Percentiles rank a stretch among this genome's conserved stretches.
These are phyloP conservation scores for Telfairia occidentalis DNA, from an alignment of 331 rosid genomes.

Conservation along the genomic window DNA sequence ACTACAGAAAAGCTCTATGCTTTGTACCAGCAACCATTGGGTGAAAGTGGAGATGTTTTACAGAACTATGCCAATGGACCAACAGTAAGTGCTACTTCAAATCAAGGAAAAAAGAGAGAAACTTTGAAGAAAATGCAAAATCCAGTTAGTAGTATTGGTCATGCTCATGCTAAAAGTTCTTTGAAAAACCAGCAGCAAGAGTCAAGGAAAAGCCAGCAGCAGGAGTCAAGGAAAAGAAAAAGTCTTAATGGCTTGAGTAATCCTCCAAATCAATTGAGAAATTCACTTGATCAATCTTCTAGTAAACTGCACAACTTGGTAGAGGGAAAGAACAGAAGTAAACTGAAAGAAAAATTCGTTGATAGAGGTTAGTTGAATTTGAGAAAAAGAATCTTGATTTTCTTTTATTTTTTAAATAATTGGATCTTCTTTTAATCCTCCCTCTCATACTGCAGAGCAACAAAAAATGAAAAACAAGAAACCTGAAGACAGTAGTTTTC, in stretches of 20 bases:
- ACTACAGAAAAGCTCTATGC: slow-evolving; percentile 38
- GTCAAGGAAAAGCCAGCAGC: slow-evolving; percentile 17
- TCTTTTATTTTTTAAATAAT: too few relatives aligned
- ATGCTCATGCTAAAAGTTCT: slow-evolving; percentile 15
- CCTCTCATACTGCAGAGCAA: slow-evolving; percentile 26
- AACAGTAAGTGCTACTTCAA: slow-evolving; percentile 24
- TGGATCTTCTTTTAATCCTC: neutral
- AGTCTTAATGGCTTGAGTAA: slow-evolving; percentile 19
- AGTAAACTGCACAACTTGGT: slow-evolving; percentile 23
- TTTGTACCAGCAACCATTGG: slow-evolving; percentile 33
- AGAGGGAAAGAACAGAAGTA: slow-evolving; percentile 29
- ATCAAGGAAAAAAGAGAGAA: slow-evolving; percentile 35
- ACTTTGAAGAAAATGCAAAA: slow-evolving; percentile 19
- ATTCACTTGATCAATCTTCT: slow-evolving; percentile 24
- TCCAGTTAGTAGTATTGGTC: slow-evolving; percentile 19
- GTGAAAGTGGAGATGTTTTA: slow-evolving; percentile 26
- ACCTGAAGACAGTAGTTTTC: slow-evolving; percentile 31
- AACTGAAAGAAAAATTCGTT: slow-evolving; percentile 30
- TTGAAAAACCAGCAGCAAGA: slow-evolving; percentile 24
- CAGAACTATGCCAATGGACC: slow-evolving; percentile 31
- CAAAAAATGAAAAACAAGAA: slow-evolving; percentile 36
- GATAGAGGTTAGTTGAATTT: slow-evolving; percentile 31
- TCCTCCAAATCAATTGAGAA: slow-evolving; percentile 29
- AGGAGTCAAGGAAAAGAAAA: slow-evolving; percentile 14
- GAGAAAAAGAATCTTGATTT: too few relatives aligned